phyloP scores from a whole-genome alignment of 129 eudicot species.

The Saposhnikovia divaricata region DNA sequence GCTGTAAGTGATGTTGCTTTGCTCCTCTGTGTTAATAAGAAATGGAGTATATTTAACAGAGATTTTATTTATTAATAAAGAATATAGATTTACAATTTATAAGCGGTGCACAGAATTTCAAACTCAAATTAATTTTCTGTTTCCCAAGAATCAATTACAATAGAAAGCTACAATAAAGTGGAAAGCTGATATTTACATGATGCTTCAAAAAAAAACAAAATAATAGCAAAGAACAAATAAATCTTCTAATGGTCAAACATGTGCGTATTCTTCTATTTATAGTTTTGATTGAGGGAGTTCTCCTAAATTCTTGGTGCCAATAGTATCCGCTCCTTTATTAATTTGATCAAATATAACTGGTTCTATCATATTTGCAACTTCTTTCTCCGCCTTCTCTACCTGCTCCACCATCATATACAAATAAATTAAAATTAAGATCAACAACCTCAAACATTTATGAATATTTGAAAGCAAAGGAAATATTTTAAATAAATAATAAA shows the following conservation, averaged over 20 bases:
- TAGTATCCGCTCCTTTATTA: background rate
- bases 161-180: too few species aligned
- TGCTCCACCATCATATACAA: background rate
- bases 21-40: too few species aligned
- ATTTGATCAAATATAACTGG: background rate
- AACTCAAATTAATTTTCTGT: too few species aligned
- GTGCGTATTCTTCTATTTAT: background rate
- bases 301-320: background rate
- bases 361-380: background rate
- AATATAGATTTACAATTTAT: too few species aligned
- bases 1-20: too few species aligned
- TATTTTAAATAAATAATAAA: background rate
- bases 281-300: background rate
- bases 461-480: background rate
- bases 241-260: background rate
- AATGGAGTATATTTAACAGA: too few species aligned
- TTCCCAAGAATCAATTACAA: too few species aligned
- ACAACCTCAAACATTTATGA: background rate
- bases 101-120: too few species aligned
- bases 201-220: background rate
- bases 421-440: background rate
- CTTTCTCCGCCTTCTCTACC: constrained; percentile 4
- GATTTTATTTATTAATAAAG: too few species aligned
- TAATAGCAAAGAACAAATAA: background rate
- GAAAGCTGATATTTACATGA: background rate